Evolutionary conservation across 306 rosid genomes (phyloP).

Genomic region (Vigna mungo): DNA sequence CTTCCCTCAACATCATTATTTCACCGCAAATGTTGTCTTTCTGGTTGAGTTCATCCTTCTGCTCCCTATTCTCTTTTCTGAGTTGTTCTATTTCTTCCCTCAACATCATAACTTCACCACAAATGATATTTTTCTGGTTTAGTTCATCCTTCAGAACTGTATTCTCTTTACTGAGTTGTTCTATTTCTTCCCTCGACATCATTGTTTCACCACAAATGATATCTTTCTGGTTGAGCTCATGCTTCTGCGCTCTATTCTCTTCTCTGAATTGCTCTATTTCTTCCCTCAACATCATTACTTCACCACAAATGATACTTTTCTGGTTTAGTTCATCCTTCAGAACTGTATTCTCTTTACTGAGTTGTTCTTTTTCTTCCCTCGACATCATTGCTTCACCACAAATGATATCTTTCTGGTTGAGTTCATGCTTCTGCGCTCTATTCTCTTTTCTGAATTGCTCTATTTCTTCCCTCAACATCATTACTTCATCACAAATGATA

Average conservation of each 20-base stretch:
- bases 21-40: slow-evolving; percentile 52
- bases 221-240: slow-evolving; percentile 62
- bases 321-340: slow-evolving; percentile 32
- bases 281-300: slow-evolving; percentile 49
- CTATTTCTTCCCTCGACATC: slow-evolving; percentile 48
- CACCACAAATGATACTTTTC: slow-evolving; percentile 16
- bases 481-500: slow-evolving; percentile 36
- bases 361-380: slow-evolving; percentile 56
- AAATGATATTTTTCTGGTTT: background rate
- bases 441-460: slow-evolving; percentile 54
- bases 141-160: slow-evolving; percentile 36
- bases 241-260: slow-evolving; percentile 52
- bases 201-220: slow-evolving; percentile 36
- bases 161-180: slow-evolving; percentile 56
- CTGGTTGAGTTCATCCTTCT: slow-evolving; percentile 52
- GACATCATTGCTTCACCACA: slow-evolving; percentile 41
- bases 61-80: slow-evolving; percentile 53
- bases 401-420: slow-evolving; percentile 11
- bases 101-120: slow-evolving; percentile 44
- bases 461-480: slow-evolving; percentile 51
- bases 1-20: slow-evolving; percentile 7
- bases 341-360: slow-evolving; percentile 51
- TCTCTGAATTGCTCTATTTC: slow-evolving; percentile 54
- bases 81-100: slow-evolving; percentile 58
- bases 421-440: slow-evolving; percentile 46